Evolutionary conservation across 2,329 filamentous ascomycete species (phyloP).

Genomic region (Diplodia mutila): DNA sequence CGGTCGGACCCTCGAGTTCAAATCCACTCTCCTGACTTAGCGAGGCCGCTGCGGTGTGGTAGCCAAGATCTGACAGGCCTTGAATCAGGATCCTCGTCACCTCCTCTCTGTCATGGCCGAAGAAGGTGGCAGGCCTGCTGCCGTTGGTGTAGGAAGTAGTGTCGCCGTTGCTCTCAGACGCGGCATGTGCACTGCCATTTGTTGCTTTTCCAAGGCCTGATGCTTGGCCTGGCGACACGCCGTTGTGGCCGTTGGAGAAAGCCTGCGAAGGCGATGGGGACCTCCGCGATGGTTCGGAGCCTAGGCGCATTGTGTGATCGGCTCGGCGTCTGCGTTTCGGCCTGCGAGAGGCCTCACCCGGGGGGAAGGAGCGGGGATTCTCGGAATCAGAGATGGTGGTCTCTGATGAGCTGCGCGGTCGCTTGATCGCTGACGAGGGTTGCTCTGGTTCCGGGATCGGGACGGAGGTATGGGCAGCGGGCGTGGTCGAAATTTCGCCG

Average conservation of each 20-base stretch:
- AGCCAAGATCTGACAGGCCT: slow-evolving; percentile 85
- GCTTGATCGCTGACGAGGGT: slow-evolving; percentile 33
- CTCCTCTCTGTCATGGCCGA: slow-evolving; percentile 88
- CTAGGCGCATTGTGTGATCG: slow-evolving; percentile 49
- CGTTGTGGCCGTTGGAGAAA: slow-evolving; percentile 46
- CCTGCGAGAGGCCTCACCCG: slow-evolving; percentile 41
- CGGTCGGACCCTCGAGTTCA: slow-evolving; percentile 81
- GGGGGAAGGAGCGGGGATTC: slow-evolving; percentile 29
- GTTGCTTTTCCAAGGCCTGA: slow-evolving; percentile 40
- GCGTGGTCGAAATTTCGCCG: slow-evolving; percentile 29
- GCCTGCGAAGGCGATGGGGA: slow-evolving; percentile 42
- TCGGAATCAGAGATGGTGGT: slow-evolving; percentile 31
- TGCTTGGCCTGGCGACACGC: slow-evolving; percentile 37
- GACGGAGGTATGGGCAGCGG: slow-evolving; percentile 30
- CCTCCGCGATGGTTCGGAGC: slow-evolving; percentile 44
- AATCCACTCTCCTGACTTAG: slow-evolving; percentile 83
- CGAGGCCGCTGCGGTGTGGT: slow-evolving; percentile 72
- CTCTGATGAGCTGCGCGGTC: slow-evolving; percentile 39
- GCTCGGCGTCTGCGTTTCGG: slow-evolving; percentile 49
- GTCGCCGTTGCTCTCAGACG: slow-evolving; percentile 49
- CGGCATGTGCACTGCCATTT: slow-evolving; percentile 47
- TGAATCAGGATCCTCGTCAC: slow-evolving; percentile 92
- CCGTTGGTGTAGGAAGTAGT: slow-evolving; percentile 46
- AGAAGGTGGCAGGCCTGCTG: slow-evolving; percentile 60
- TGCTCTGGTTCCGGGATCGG: slow-evolving; percentile 28